Conservation (phyloP, 2,329 filamentous ascomycete species). For the Penicillium sclerotigenum region DNA sequence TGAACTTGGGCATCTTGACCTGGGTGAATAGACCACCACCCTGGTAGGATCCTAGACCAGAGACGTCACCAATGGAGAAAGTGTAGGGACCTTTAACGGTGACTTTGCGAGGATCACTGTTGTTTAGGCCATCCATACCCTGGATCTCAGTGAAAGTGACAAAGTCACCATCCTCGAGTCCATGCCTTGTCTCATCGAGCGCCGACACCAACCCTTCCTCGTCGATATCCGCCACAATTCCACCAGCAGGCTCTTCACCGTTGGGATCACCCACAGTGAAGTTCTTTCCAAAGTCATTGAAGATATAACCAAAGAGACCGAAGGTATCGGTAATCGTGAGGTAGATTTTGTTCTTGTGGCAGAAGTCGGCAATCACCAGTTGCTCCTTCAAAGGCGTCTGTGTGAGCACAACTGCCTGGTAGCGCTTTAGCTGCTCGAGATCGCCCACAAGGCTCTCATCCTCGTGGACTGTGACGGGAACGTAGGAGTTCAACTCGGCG, state of each 20-base stretch:
- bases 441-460: slow-evolving; percentile 67
- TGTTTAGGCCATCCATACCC: slow-evolving; percentile 87
- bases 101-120: slow-evolving; percentile 79
- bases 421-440: slow-evolving; percentile 78
- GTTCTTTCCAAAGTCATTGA: slow-evolving; percentile 94
- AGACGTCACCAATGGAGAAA: slow-evolving; percentile 94
- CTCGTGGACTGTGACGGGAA: slow-evolving; percentile 75
- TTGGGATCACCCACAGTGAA: slow-evolving; percentile 88
- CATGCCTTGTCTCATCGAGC: slow-evolving; percentile 90
- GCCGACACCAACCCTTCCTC: slow-evolving; percentile 89
- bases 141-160: slow-evolving; percentile 92
- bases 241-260: slow-evolving; percentile 80
- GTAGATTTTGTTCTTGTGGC: slow-evolving; percentile 90
- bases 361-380: slow-evolving; percentile 82
- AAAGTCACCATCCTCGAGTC: slow-evolving; percentile 92
- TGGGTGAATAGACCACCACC: slow-evolving; percentile 87
- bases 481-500: slow-evolving; percentile 94
- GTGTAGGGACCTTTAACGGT: slow-evolving; percentile 95
- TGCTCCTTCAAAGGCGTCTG: slow-evolving; percentile 78
- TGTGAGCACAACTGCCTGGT: slow-evolving; percentile 89
- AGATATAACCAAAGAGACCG: slow-evolving; percentile 90
- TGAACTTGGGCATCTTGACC: slow-evolving; percentile 95
- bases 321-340: slow-evolving; percentile 84
- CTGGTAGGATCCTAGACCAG: slow-evolving; percentile 79
- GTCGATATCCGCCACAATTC: slow-evolving; percentile 86